Evolutionary conservation across 2,329 filamentous ascomycete genomes (phyloP), one percentile per base, ranked within the genome.

Genomic region (Ophiosphaerella narmari): DNA sequence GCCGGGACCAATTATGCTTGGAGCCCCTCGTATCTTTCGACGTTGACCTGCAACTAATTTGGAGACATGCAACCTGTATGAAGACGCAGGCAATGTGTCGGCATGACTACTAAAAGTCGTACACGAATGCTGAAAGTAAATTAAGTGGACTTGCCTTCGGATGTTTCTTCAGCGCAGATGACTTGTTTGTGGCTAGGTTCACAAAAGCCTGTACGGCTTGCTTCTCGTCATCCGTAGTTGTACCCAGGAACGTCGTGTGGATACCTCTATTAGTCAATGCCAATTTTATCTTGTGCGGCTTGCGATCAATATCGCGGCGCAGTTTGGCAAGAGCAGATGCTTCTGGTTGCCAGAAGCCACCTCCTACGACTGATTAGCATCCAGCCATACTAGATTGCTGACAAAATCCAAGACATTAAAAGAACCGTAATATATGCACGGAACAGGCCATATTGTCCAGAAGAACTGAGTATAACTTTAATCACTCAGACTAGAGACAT

Each of bases 291-390:
- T 83, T 82, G 40, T 81, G 77, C 11, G 91, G 87, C 52, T 86
- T 83, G 62, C 82, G 81, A 74, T 96, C 89, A 67, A 97, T 88
- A 67, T 87, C 88, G 29, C 81, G 80, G 50, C 92, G 84, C 70
- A 96, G 76, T 55, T 81, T 80, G 32, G 81, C 81, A 12, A 94
- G 76, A n/a, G 85, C 78, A 4, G 77, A 75, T 1, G 83, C 82
- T 44, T 91, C 88, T 2, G 90, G 90, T 63, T 87, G 83, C 90
- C 90, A 96, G 13, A 95, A 76, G 1, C 92, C 91, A 39, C 90
- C 90, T 50, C 89, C 84, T 86, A 59, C 12, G 16, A n/a, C 37
- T 26, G 37, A 57, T 71, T 39, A 71, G 65, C 57, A 46, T 34
- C 23, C 16, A 26, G 21, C 29, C 12, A 33, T 26, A 12, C n/a